phyloP scores from a whole-genome alignment of 2,329 filamentous ascomycete species.

The Westerdykella aurantiaca region DNA sequence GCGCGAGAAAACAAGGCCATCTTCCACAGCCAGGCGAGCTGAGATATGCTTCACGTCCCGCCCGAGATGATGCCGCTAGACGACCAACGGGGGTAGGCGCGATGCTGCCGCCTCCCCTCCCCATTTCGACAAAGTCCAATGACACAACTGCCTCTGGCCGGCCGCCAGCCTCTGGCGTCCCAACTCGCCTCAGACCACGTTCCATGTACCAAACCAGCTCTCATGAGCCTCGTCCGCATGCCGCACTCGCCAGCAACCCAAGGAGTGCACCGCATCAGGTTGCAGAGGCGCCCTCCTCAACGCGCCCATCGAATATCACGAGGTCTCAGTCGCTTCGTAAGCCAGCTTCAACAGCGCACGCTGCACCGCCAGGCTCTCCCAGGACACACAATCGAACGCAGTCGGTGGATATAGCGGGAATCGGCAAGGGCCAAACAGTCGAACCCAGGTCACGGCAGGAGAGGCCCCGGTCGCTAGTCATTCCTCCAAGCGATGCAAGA shows the following conservation, averaged over 20 bases:
- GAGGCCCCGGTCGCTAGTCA: conserved; percentile 22
- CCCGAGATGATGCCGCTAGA: not conserved
- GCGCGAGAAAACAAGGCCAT: conserved; percentile 20
- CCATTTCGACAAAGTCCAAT: not conserved
- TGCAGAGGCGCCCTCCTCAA: conserved; percentile 15
- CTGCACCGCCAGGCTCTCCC: conserved; percentile 3
- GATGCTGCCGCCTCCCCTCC: not conserved
- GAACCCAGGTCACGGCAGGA: conserved; percentile 13
- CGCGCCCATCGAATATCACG: conserved; percentile 13
- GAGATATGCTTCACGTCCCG: conserved; percentile 8
- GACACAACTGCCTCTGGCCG: not conserved
- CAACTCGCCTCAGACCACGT: conserved; percentile 22
- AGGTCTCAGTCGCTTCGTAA: conserved; percentile 30
- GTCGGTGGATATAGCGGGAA: conserved; percentile 18
- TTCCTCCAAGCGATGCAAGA: conserved; percentile 7
- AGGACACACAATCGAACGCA: conserved; percentile 21
- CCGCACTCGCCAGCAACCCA: too few relatives aligned
- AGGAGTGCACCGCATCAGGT: not conserved
- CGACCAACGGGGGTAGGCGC: not conserved
- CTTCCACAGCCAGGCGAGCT: conserved; percentile 30
- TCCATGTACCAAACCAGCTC: conserved; percentile 26
- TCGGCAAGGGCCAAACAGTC: conserved; percentile 9
- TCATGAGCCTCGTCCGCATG: too few relatives aligned
- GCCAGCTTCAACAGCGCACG: conserved; percentile 15
- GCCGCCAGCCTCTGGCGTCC: not conserved